Percentiles rank a stretch among this genome's conserved stretches.
These are phyloP conservation scores for Spencermartinsiella europaea DNA, from an alignment of 805 yeast genomes.

Conservation along the genomic window DNA sequence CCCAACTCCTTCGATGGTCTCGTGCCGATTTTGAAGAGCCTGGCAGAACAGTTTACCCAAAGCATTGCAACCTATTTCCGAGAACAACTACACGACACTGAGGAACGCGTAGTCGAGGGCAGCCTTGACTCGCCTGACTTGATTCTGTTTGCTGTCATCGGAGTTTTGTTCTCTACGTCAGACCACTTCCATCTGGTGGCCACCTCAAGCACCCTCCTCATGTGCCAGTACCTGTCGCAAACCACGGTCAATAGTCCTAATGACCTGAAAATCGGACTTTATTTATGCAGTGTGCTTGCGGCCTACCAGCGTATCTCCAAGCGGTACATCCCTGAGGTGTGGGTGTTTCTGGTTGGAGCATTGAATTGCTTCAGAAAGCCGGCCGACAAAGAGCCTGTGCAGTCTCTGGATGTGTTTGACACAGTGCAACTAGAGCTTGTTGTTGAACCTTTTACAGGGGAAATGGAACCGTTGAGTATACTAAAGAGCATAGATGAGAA, in stretches of 20 bases:
- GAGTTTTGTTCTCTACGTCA: conserved; percentile 82
- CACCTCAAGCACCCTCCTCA: conserved; percentile 72
- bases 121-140: conserved; percentile 46
- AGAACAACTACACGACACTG: conserved; percentile 45
- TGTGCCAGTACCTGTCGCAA: conserved; percentile 64
- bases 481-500: neutral
- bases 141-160: conserved; percentile 63
- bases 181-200: conserved; percentile 91
- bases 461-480: neutral
- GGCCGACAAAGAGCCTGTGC: neutral
- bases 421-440: neutral
- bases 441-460: neutral
- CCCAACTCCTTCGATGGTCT: conserved; percentile 14
- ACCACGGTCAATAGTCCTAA: conserved; percentile 37
- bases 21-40: conserved; percentile 40
- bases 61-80: conserved; percentile 60
- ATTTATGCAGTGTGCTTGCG: conserved; percentile 57
- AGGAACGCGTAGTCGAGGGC: conserved; percentile 2
- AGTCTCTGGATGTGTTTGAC: neutral
- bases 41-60: conserved; percentile 63
- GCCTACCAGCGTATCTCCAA: conserved; percentile 77
- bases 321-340: conserved; percentile 76
- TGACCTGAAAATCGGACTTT: conserved; percentile 54
- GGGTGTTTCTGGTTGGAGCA: conserved; percentile 36
- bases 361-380: conserved; percentile 4